Evolutionary conservation across 805 yeast species (phyloP).

Genomic region (Saccharomycodes ludwigii): DNA sequence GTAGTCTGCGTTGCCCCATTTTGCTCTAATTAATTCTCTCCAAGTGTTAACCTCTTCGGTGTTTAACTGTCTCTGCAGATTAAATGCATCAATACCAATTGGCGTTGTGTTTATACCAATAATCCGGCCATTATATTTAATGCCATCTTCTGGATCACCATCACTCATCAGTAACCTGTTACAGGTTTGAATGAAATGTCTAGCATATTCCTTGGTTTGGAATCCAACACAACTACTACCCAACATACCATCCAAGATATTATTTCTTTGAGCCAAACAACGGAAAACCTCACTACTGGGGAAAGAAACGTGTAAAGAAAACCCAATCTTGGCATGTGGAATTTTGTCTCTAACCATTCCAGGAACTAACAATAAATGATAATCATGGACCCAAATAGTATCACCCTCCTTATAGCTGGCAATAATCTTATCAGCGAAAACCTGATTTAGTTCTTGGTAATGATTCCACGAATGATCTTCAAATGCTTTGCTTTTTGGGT

Average conservation of each 20-base stretch:
- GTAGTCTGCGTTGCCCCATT: conserved; percentile 43
- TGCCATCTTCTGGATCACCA: conserved; percentile 44
- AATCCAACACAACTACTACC: conserved; percentile 84
- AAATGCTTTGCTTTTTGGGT: conserved; percentile 86
- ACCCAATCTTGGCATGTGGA: conserved; percentile 81
- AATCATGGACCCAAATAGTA: conserved; percentile 86
- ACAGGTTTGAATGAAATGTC: conserved; percentile 88
- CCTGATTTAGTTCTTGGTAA: conserved; percentile 62
- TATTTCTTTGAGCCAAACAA: conserved; percentile 79
- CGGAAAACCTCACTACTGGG: conserved; percentile 94
- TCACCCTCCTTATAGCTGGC: conserved; percentile 62
- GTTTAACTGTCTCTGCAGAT: conserved; percentile 35
- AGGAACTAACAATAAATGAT: conserved; percentile 81
- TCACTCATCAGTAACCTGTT: conserved; percentile 76
- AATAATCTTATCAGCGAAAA: conserved; percentile 66
- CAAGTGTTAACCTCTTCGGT: conserved; percentile 42
- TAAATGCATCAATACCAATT: conserved; percentile 66
- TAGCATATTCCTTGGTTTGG: conserved; percentile 86
- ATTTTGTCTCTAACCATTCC: conserved; percentile 61
- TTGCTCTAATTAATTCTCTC: conserved; percentile 57
- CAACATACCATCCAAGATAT: conserved; percentile 65
- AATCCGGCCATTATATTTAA: conserved; percentile 48
- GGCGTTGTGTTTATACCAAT: conserved; percentile 49
- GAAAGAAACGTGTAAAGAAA: conserved; percentile 86
- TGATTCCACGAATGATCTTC: conserved; percentile 92